phyloP scores from a whole-genome alignment of 192 early-diverging fungal genomes.

The Phlyctochytrium planicorne region DNA sequence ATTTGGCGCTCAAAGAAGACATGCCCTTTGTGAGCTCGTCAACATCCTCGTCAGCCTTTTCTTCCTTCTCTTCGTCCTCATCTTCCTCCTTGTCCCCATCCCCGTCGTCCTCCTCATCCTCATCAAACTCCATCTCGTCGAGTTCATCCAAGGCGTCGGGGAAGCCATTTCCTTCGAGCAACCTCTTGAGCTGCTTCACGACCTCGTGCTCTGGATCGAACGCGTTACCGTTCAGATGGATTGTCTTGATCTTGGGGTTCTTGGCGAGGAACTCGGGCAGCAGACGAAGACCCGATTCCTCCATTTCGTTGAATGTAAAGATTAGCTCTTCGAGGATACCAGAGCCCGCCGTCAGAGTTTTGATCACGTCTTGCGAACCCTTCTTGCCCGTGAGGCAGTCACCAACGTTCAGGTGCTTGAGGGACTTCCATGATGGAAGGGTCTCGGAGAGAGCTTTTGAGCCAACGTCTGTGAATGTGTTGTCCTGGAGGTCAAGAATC shows the following conservation, averaged over 20 bases:
- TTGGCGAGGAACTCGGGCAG: slow-evolving; percentile 66
- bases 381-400: slow-evolving; percentile 83
- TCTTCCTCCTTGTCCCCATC: slow-evolving; percentile 37
- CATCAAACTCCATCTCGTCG: slow-evolving; percentile 81
- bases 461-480: slow-evolving; percentile 87
- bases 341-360: slow-evolving; percentile 54
- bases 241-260: slow-evolving; percentile 56
- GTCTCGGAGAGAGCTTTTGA: slow-evolving; percentile 75
- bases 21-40: too few relatives aligned
- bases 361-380: slow-evolving; percentile 67
- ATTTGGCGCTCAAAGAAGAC: too few relatives aligned
- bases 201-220: slow-evolving; percentile 80
- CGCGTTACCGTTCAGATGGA: slow-evolving; percentile 92
- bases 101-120: slow-evolving; percentile 36
- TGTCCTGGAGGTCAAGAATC: slow-evolving; percentile 91
- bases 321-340: slow-evolving; percentile 60
- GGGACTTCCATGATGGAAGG: slow-evolving; percentile 72
- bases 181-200: slow-evolving; percentile 70
- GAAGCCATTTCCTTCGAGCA: slow-evolving; percentile 65
- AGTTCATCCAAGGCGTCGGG: slow-evolving; percentile 86
- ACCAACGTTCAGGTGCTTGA: slow-evolving; percentile 80
- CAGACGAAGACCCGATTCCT: slow-evolving; percentile 63
- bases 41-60: slow-evolving; percentile 16
- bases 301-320: slow-evolving; percentile 90
- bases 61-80: slow-evolving; percentile 5